Conservation (phyloP, 179 eudicot species). For the Spergularia azorica region DNA sequence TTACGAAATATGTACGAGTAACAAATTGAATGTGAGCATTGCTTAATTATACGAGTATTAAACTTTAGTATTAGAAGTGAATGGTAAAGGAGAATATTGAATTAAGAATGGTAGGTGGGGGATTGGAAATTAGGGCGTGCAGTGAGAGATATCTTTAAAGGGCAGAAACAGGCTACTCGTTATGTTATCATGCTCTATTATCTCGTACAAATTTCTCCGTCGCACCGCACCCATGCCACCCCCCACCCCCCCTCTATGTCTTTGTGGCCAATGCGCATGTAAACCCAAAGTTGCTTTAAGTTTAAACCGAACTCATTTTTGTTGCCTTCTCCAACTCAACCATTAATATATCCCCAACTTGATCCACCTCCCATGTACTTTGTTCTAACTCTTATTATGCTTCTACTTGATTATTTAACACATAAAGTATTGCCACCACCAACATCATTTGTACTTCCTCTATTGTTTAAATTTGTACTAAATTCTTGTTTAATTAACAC, state of each 20-base stretch:
- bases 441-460: too few relatives aligned
- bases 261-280: constrained; percentile 12
- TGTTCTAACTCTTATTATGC: too few relatives aligned
- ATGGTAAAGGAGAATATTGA: background rate
- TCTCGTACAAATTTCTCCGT: background rate
- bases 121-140: background rate
- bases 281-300: background rate
- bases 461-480: too few relatives aligned
- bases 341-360: background rate
- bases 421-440: background rate
- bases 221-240: background rate
- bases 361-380: background rate
- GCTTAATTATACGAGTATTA: too few relatives aligned
- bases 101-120: background rate
- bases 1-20: too few relatives aligned
- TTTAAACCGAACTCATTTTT: background rate
- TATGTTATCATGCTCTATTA: background rate
- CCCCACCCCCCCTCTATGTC: background rate
- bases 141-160: background rate
- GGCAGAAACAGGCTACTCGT: background rate
- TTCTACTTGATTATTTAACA: background rate
- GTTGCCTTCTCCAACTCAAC: background rate
- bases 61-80: too few relatives aligned
- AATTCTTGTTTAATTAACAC: too few relatives aligned
- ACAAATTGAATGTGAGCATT: too few relatives aligned